Base-by-base conservation (phyloP, 2,329 filamentous ascomycete genomes). In the Pyrenochaeta sp. region DNA sequence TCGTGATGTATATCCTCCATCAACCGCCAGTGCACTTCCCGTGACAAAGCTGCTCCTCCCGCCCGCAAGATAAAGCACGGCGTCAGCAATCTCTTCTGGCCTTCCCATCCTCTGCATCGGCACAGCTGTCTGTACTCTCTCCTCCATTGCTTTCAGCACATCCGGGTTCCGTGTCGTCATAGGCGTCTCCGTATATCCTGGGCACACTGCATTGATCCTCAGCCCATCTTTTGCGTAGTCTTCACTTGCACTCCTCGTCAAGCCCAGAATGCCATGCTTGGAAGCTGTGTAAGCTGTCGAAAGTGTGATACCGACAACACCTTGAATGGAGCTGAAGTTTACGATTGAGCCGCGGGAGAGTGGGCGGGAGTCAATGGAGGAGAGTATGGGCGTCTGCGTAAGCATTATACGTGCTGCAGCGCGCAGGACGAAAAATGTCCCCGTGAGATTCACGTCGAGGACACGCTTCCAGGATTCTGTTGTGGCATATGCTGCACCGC, bases 351-450 rank as follows among this genome's bases (percentile, higher is more conserved):
- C 66, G 11, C 66, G 57, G 45, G 76, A 71, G 5, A 44, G 70
- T n/a, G 49, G 53, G 15, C 55, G 64, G 49, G 68, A 71, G 23
- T 79, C 72, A 30, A 77, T 72, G 0, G 58, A 55, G 0, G 77
- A 79, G 0, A 58, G 46, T 2, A 80, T 78, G 0, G 68, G 75
- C 0, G 78, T 74, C 55, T 81, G 79, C 54, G 76, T 67, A 11
- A 80, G 57, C 79, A 82, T 82, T 18, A 80, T 74, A 29, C 71
- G 63, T 10, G 77, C 75, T 0, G 74, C 72, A 4, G 76, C 77
- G 14, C 74, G 66, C 0, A 81, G 58, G 2, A 80, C 69, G 51
- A 74, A 77, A 52, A 81, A 79, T 2, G 75, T 75, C 0, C 78
- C 79, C 2, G 70, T 77, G 1, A 82, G 56, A 41, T 82, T 81